Percentiles rank a stretch among this genome's conserved stretches.
phyloP scores from a whole-genome alignment of 2,329 filamentous ascomycete genomes.

The Tolypocladium tundrense region DNA sequence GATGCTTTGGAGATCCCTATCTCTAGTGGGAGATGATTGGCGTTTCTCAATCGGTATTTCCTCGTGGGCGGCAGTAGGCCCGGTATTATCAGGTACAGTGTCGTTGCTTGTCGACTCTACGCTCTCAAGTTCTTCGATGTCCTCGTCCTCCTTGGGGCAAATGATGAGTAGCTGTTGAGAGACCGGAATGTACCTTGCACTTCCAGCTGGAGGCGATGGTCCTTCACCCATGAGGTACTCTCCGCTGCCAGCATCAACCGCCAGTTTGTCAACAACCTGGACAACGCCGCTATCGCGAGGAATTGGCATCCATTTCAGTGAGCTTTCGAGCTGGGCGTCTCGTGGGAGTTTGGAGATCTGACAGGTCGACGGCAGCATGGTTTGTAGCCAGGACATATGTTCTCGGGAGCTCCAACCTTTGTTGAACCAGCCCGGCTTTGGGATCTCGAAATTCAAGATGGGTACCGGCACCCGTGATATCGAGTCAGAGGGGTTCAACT shows the following conservation, averaged over 20 bases:
- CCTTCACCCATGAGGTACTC: constrained; percentile 7
- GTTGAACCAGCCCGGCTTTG: constrained; percentile 12
- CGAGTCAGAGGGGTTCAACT: constrained; percentile 13
- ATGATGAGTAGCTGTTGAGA: constrained; percentile 5
- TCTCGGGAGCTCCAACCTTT: constrained; percentile 7
- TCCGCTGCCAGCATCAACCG: background rate
- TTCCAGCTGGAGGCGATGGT: constrained; percentile 4
- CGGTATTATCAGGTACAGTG: background rate
- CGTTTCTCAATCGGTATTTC: background rate
- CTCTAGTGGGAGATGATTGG: background rate
- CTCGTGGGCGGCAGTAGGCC: background rate
- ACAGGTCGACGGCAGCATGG: constrained; percentile 1
- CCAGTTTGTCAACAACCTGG: constrained; percentile 7
- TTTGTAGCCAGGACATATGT: constrained; percentile 16
- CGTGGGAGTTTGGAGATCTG: background rate
- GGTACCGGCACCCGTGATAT: constrained; percentile 18
- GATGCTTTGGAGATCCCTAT: background rate
- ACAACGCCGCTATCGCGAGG: constrained; percentile 3
- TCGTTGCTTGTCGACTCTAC: background rate
- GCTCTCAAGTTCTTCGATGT: constrained; percentile 7
- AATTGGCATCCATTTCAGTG: constrained; percentile 15
- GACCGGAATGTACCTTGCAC: constrained; percentile 7
- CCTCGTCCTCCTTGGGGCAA: constrained; percentile 8
- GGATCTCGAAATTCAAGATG: constrained; percentile 13
- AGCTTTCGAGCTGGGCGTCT: constrained; percentile 6